Conservation (phyloP, 2,329 filamentous ascomycete genomes). For the Epicoccum nigrum region DNA sequence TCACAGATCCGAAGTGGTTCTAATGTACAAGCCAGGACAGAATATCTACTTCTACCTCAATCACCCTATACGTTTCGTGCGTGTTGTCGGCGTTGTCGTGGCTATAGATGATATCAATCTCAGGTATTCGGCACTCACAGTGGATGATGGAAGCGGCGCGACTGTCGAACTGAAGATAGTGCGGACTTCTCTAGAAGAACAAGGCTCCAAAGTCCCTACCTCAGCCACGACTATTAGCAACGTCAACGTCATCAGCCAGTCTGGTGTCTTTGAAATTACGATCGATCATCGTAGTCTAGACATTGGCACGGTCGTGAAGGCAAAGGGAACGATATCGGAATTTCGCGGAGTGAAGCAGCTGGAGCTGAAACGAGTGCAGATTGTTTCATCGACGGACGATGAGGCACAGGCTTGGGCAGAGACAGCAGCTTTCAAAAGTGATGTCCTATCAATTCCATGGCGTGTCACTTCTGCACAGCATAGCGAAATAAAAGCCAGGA, state of each 20-base stretch:
- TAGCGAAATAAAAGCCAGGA: conserved; percentile 47
- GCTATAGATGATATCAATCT: conserved; percentile 51
- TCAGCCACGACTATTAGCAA: conserved; percentile 49
- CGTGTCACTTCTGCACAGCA: conserved; percentile 53
- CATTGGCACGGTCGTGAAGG: conserved; percentile 60
- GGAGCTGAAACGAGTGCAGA: conserved; percentile 58
- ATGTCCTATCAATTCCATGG: conserved; percentile 62
- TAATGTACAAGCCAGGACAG: conserved; percentile 51
- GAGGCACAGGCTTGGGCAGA: conserved; percentile 62
- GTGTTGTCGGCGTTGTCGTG: conserved; percentile 53
- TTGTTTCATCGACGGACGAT: conserved; percentile 59
- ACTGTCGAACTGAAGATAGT: conserved; percentile 63
- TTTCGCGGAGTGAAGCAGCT: conserved; percentile 61
- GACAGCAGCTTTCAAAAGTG: conserved; percentile 55
- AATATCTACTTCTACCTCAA: conserved; percentile 63
- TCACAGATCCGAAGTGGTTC: not conserved
- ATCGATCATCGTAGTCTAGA: conserved; percentile 46
- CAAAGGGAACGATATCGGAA: conserved; percentile 61
- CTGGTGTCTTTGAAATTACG: conserved; percentile 50
- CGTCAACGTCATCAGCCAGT: conserved; percentile 43
- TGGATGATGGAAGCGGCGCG: conserved; percentile 67
- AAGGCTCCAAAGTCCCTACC: conserved; percentile 30
- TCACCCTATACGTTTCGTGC: conserved; percentile 57
- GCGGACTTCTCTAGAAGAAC: conserved; percentile 36
- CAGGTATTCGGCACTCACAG: conserved; percentile 55